These are phyloP conservation scores for Penicillium mononematosum DNA, from an alignment of 495 filamentous ascomycete genomes.

Conservation along the genomic window DNA sequence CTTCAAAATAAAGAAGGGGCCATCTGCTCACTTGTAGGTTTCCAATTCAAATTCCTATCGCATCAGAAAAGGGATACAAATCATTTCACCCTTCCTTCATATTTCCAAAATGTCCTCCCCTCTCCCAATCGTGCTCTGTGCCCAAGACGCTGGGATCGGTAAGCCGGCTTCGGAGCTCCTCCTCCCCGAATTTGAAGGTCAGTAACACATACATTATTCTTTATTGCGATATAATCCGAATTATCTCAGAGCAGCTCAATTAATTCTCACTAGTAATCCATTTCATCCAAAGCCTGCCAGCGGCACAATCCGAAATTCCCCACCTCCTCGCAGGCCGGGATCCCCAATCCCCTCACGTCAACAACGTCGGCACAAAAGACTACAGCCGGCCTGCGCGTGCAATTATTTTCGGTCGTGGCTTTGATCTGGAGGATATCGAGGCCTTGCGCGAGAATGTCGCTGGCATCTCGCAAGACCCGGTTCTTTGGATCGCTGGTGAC, in stretches of 20 bases:
- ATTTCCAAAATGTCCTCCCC: constrained; percentile 14
- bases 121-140: constrained; percentile 26
- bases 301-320: constrained; percentile 26
- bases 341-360: constrained; percentile 19
- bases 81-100: background rate
- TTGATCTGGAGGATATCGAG: constrained; percentile 20
- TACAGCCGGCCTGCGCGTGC: constrained; percentile 30
- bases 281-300: constrained; percentile 26
- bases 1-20: constrained; percentile 1
- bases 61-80: background rate
- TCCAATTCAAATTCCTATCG: background rate
- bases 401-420: constrained; percentile 36
- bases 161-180: constrained; percentile 26
- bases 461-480: constrained; percentile 9
- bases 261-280: constrained; percentile 26
- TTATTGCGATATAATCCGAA: background rate
- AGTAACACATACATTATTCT: constrained; percentile 4
- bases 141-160: constrained; percentile 26
- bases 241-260: background rate
- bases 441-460: constrained; percentile 7
- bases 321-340: constrained; percentile 29
- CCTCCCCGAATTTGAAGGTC: constrained; percentile 33
- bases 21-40: background rate
- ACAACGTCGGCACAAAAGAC: constrained; percentile 31
- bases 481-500: constrained; percentile 22